Conservation (phyloP, 768 basidiomycete species). For the Panellus pusillus region DNA sequence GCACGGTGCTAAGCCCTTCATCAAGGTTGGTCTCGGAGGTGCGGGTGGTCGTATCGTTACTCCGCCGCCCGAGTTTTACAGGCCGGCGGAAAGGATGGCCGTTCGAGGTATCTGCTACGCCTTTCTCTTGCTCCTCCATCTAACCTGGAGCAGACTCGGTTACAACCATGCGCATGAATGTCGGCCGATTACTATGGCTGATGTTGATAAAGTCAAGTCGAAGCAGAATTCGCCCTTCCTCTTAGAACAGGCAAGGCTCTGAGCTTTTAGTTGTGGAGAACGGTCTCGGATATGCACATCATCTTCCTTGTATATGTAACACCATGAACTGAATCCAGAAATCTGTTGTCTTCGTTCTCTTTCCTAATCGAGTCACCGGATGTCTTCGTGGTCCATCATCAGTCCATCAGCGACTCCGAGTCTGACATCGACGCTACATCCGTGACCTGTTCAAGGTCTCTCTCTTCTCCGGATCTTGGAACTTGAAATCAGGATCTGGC, state of each 20-base stretch:
- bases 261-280: slow-evolving; percentile 7
- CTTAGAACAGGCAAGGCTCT: slow-evolving; percentile 49
- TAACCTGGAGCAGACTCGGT: slow-evolving; percentile 51
- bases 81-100: slow-evolving; percentile 65
- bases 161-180: slow-evolving; percentile 80
- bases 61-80: slow-evolving; percentile 76
- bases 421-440: no score
- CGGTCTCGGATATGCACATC: neutral
- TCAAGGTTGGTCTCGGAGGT: slow-evolving; percentile 67
- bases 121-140: neutral
- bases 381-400: no score
- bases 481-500: no score
- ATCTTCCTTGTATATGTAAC: no score
- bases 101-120: slow-evolving; percentile 47
- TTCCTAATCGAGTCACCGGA: no score
- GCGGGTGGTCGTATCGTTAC: slow-evolving; percentile 75
- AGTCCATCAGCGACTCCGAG: no score
- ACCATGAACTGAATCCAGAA: neutral
- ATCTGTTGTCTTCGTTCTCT: no score
- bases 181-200: slow-evolving; percentile 56
- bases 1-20: slow-evolving; percentile 49
- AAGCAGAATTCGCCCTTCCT: slow-evolving; percentile 55
- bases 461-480: no score
- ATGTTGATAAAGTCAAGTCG: slow-evolving; percentile 78
- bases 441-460: no score